Base-by-base conservation (phyloP, 805 yeast species). In the Schwanniomyces occidentalis region DNA sequence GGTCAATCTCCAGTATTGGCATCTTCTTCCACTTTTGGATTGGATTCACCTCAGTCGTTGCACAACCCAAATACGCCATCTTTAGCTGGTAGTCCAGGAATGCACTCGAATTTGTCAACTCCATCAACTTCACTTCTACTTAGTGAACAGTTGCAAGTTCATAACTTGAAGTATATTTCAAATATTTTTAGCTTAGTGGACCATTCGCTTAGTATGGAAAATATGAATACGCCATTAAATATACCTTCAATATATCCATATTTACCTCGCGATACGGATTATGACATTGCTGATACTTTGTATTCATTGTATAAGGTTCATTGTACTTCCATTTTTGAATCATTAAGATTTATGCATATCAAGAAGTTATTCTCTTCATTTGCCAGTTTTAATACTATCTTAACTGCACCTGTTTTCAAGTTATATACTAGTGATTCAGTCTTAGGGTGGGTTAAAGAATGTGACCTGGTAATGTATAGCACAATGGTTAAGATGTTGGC, bases 281-380 rank as follows among this genome's bases (percentile, higher is more conserved):
- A 52, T 14, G 87, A 81, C 46, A 71, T 78, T 22, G 79, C 80
- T 3, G 78, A 75, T 13, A 79, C 86, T 0, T 62, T 87, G 30
- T 73, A 71, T 37, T 77, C 80, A 3, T 55, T 81, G 13, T 85
- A 85, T 60, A 73, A 70, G 39, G 70, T 79, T 6, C 82, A 83
- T 52, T 82, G 88, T 49, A 73, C 75, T 24, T 58, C 80, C 5
- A 58, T 85, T 20, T 78, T 84, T 40, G 87, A 84, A 42, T 70
- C 78, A 31, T 60, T 87, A 37, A 67, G 90, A 42, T 80, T 68
- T 50, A 73, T 86, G 78, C 85, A 82, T 38, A 56, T 82, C 38
- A 78, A 76, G 40, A 76, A 76, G 48, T 58, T 88, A 21, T 71
- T 80, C 34, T 61, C 72, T n/a, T 58, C 74, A 17, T 56, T 85